Conservation (phyloP, 106 monocot species). For the Allium sativum region DNA sequence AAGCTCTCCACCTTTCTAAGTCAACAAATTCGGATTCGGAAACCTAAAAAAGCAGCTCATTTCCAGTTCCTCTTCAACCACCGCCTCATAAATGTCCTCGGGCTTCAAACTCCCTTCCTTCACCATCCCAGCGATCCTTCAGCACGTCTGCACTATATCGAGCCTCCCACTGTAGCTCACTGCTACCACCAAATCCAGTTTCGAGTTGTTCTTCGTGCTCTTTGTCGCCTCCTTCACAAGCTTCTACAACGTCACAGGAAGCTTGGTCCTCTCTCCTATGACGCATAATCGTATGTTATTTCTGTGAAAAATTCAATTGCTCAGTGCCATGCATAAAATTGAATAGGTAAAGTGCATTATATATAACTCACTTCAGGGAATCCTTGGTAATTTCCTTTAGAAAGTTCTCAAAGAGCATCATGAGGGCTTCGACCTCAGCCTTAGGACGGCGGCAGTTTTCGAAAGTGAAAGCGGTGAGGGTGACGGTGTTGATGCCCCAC, state of each 20-base stretch:
- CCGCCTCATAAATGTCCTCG: conserved; percentile 42
- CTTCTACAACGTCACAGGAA: conserved; percentile 42
- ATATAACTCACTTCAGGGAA: conserved; percentile 41
- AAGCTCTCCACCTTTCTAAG: conserved; percentile 61
- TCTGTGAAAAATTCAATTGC: too few relatives aligned
- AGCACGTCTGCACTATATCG: conserved; percentile 59
- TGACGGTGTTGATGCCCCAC: conserved; percentile 60
- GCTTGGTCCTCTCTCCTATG: conserved; percentile 51
- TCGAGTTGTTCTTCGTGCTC: conserved; percentile 28
- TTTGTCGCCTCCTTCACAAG: conserved; percentile 34
- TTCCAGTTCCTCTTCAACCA: conserved; percentile 45
- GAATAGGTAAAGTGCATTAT: too few relatives aligned
- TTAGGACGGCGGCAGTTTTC: conserved; percentile 74
- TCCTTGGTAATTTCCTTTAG: conserved; percentile 29
- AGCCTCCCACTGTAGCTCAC: conserved; percentile 63
- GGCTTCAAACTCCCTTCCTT: conserved; percentile 35
- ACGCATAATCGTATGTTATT: conserved; percentile 48
- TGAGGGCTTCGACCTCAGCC: conserved; percentile 59
- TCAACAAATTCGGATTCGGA: conserved; percentile 58
- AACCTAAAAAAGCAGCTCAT: conserved; percentile 25
- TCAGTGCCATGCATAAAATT: too few relatives aligned
- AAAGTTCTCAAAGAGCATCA: conserved; percentile 45
- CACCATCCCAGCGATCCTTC: conserved; percentile 45
- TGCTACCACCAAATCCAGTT: conserved; percentile 44
- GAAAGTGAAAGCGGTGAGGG: conserved; percentile 66